A percentile compares a stretch with the other conserved stretches of the same genome.
Conservation (phyloP, 306 rosid species). For the Macrotyloma uniflorum region DNA sequence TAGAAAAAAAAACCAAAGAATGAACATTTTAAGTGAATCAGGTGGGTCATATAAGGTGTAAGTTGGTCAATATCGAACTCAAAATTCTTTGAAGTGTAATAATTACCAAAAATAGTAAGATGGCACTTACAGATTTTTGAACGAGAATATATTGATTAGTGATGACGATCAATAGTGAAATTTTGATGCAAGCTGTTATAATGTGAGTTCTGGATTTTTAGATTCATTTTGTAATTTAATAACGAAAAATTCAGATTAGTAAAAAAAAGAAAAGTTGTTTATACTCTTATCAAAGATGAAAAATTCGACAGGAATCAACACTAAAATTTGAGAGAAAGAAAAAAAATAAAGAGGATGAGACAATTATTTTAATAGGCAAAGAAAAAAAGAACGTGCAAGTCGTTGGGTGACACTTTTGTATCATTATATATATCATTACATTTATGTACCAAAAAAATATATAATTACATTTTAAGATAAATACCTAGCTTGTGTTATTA, state of each 20-base stretch:
- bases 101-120: background rate
- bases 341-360: background rate
- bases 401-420: background rate
- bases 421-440: too few relatives aligned
- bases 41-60: conserved; percentile 14
- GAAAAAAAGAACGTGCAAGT: conserved; percentile 1
- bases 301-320: background rate
- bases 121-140: background rate
- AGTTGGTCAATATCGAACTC: background rate
- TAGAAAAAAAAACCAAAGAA: background rate
- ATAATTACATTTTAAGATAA: background rate
- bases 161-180: background rate
- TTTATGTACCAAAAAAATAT: too few relatives aligned
- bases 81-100: background rate
- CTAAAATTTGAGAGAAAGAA: background rate
- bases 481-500: too few relatives aligned
- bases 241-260: background rate
- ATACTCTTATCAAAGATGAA: background rate
- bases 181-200: background rate
- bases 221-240: background rate
- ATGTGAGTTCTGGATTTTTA: background rate
- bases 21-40: background rate
- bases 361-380: conserved; percentile 1
- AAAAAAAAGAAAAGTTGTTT: too few relatives aligned
- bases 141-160: background rate